Conservation (phyloP, 164 flowering plant genomes). For the Aristolochia fimbriata region DNA sequence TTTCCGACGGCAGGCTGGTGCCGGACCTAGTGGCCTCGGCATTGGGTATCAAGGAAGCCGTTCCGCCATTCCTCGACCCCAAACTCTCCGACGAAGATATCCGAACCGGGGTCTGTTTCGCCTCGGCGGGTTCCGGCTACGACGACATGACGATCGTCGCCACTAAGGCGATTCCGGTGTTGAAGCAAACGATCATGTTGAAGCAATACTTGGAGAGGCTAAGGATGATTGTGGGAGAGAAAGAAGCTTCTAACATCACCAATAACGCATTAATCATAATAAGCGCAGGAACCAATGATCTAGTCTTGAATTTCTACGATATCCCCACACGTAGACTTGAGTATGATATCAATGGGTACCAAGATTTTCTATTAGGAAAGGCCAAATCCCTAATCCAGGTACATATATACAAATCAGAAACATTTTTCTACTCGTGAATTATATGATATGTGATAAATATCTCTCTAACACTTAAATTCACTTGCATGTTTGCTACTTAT, state of each 20-base stretch:
- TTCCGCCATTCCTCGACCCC: constrained; percentile 53
- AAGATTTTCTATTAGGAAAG: constrained; percentile 26
- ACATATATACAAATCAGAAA: too few species aligned
- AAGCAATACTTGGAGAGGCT: constrained; percentile 24
- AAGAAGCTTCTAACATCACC: constrained; percentile 18
- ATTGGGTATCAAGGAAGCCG: constrained; percentile 30
- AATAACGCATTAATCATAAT: constrained; percentile 26
- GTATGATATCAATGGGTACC: constrained; percentile 26
- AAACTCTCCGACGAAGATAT: constrained; percentile 22
- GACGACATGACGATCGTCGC: constrained; percentile 25
- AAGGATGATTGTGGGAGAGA: constrained; percentile 21
- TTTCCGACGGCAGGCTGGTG: constrained; percentile 43
- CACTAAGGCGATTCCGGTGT: constrained; percentile 24
- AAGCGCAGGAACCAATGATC: constrained; percentile 51
- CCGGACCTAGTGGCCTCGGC: constrained; percentile 37
- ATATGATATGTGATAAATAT: too few species aligned
- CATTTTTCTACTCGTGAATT: too few species aligned
- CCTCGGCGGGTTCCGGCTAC: constrained; percentile 49
- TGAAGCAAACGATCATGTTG: constrained; percentile 24
- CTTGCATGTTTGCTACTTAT: background rate
- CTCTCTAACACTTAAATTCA: background rate
- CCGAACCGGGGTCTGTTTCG: constrained; percentile 38
- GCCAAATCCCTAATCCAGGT: background rate
- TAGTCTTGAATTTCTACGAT: constrained; percentile 33
- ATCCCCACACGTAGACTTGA: constrained; percentile 19